phyloP scores from a whole-genome alignment of 345 rosid genomes.

The Eucalyptus cladocalyx region DNA sequence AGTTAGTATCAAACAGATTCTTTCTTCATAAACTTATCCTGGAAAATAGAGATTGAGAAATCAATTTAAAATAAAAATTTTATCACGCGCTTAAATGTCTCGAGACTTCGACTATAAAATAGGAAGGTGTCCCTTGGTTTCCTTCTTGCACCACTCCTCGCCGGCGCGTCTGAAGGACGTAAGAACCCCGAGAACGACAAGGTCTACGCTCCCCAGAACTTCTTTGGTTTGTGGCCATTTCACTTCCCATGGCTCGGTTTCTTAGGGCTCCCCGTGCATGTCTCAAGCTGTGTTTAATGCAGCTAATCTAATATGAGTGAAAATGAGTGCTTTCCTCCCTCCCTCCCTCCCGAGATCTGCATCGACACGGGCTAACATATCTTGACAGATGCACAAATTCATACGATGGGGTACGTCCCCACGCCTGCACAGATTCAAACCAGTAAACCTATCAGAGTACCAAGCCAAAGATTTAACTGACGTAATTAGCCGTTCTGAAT shows the following conservation, averaged over 20 bases:
- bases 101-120: background rate
- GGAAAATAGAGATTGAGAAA: too few species aligned
- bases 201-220: background rate
- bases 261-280: background rate
- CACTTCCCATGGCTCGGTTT: background rate
- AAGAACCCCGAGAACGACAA: background rate
- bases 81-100: background rate
- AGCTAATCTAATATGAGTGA: background rate
- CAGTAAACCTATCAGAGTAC: background rate
- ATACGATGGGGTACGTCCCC: background rate
- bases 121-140: background rate
- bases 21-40: rapidly evolving
- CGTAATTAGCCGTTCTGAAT: background rate
- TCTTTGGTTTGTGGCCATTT: background rate
- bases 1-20: rapidly evolving
- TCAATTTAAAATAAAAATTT: too few species aligned
- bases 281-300: background rate
- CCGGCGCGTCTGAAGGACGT: background rate
- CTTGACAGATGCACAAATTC: background rate
- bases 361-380: background rate
- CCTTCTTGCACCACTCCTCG: background rate
- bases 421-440: background rate
- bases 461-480: background rate
- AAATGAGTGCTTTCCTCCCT: background rate
- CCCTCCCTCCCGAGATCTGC: background rate